Evolutionary conservation across 768 basidiomycete species (phyloP).

Genomic region (Russula vinacea): DNA sequence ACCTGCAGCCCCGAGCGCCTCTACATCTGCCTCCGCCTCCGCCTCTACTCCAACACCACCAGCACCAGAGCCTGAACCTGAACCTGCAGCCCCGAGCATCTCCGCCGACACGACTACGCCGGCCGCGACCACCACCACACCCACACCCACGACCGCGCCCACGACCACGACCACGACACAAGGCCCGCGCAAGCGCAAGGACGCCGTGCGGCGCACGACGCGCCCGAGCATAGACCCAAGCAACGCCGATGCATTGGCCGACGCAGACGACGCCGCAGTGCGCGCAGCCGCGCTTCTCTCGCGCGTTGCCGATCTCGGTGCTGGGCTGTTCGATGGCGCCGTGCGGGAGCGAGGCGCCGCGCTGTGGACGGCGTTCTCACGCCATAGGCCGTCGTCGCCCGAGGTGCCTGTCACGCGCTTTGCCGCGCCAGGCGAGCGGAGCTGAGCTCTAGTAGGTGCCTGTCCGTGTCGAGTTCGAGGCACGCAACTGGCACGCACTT

Average conservation of each 20-base stretch:
- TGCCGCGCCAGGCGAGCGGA: background rate
- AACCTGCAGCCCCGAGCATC: too few relatives aligned
- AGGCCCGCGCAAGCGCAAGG: slow-evolving; percentile 18
- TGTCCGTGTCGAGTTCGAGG: background rate
- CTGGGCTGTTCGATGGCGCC: slow-evolving; percentile 17
- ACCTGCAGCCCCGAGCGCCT: too few relatives aligned
- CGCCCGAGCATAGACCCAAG: background rate
- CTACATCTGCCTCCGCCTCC: background rate
- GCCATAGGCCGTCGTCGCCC: slow-evolving; percentile 2
- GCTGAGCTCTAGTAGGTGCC: background rate
- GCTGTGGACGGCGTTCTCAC: slow-evolving; percentile 14
- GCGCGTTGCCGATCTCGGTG: slow-evolving; percentile 14
- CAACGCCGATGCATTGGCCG: background rate
- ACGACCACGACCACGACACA: too few relatives aligned
- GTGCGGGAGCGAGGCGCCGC: slow-evolving; percentile 23
- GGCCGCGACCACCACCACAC: background rate
- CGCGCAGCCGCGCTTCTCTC: slow-evolving; percentile 17
- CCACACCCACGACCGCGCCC: too few relatives aligned
- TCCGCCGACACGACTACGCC: background rate
- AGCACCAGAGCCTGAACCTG: background rate
- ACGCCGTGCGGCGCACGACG: slow-evolving; percentile 14
- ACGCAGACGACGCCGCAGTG: slow-evolving; percentile 14
- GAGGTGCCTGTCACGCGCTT: slow-evolving; percentile 10
- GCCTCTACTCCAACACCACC: background rate
- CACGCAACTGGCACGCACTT: too few relatives aligned